Percentiles rank a stretch among this genome's conserved stretches.
These are phyloP conservation scores for Claviceps africana DNA, from an alignment of 2,329 filamentous ascomycete genomes.

Conservation along the genomic window DNA sequence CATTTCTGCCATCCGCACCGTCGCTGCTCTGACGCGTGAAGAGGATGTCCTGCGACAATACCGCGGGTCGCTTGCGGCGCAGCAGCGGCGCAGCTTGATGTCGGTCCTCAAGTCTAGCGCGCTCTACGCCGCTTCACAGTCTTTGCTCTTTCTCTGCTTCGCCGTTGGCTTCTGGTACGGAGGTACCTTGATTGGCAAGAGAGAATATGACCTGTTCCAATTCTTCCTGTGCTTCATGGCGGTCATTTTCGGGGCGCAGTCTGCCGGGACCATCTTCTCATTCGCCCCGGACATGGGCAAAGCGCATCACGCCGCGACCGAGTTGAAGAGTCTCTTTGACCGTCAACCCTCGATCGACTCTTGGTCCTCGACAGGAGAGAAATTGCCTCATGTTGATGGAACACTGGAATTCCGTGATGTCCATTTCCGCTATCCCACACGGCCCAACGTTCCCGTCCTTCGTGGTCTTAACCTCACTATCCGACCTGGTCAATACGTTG, in stretches of 20 bases:
- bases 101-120: slow-evolving; percentile 64
- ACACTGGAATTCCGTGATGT: slow-evolving; percentile 81
- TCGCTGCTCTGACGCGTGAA: slow-evolving; percentile 81
- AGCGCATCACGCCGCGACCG: slow-evolving; percentile 67
- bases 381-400: slow-evolving; percentile 52
- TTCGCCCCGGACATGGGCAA: slow-evolving; percentile 91
- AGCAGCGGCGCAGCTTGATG: slow-evolving; percentile 53
- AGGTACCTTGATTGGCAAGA: slow-evolving; percentile 55
- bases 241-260: slow-evolving; percentile 84
- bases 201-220: slow-evolving; percentile 64
- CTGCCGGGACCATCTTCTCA: slow-evolving; percentile 76
- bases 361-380: slow-evolving; percentile 58
- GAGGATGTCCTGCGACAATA: slow-evolving; percentile 64
- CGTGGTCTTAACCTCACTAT: slow-evolving; percentile 65
- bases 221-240: slow-evolving; percentile 88
- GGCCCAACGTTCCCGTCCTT: slow-evolving; percentile 82
- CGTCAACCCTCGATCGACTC: slow-evolving; percentile 68
- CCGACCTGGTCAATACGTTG: slow-evolving; percentile 68
- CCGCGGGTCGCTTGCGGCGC: slow-evolving; percentile 47
- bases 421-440: slow-evolving; percentile 86
- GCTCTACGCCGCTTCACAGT: slow-evolving; percentile 76
- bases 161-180: slow-evolving; percentile 92
- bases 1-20: slow-evolving; percentile 84
- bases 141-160: slow-evolving; percentile 67
- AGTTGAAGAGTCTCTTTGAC: slow-evolving; percentile 75